Evolutionary conservation across 371 early-diverging fungal genomes (phyloP).

Genomic region (Mortierella sp.): DNA sequence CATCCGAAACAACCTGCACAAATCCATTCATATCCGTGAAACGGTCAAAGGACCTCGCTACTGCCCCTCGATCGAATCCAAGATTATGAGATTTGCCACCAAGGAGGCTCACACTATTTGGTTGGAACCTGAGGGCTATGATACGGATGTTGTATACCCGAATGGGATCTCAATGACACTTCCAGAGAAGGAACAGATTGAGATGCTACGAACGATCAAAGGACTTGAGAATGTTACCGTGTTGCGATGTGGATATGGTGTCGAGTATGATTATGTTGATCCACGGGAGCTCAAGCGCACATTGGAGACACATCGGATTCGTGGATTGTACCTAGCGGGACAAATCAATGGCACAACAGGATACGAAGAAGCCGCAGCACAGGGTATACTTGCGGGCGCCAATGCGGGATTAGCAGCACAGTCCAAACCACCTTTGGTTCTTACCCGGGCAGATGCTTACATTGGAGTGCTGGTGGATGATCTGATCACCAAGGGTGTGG

Average conservation of each 20-base stretch:
- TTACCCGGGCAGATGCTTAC: conserved; percentile 85
- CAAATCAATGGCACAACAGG: conserved; percentile 93
- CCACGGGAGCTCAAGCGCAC: conserved; percentile 83
- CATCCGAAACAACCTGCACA: conserved; percentile 77
- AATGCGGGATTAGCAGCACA: conserved; percentile 77
- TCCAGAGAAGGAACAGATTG: conserved; percentile 80
- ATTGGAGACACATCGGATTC: conserved; percentile 81
- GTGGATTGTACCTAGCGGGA: conserved; percentile 84
- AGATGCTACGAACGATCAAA: conserved; percentile 77
- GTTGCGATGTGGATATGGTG: conserved; percentile 79
- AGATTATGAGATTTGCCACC: conserved; percentile 78
- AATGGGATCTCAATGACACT: conserved; percentile 89
- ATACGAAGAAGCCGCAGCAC: conserved; percentile 90
- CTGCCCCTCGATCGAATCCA: conserved; percentile 88
- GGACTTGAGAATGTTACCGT: conserved; percentile 85
- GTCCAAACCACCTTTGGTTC: conserved; percentile 66
- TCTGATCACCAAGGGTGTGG: conserved; percentile 84
- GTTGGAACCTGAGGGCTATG: conserved; percentile 86
- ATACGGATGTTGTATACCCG: conserved; percentile 80
- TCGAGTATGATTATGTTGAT: conserved; percentile 89
- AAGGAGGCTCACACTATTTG: conserved; percentile 79
- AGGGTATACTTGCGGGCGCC: conserved; percentile 87
- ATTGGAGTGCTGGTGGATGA: conserved; percentile 90
- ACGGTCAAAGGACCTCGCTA: conserved; percentile 89
- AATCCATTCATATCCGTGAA: conserved; percentile 85